Base-by-base conservation (phyloP, 371 early-diverging fungal species). In the Syncephalastrum racemosum region DNA sequence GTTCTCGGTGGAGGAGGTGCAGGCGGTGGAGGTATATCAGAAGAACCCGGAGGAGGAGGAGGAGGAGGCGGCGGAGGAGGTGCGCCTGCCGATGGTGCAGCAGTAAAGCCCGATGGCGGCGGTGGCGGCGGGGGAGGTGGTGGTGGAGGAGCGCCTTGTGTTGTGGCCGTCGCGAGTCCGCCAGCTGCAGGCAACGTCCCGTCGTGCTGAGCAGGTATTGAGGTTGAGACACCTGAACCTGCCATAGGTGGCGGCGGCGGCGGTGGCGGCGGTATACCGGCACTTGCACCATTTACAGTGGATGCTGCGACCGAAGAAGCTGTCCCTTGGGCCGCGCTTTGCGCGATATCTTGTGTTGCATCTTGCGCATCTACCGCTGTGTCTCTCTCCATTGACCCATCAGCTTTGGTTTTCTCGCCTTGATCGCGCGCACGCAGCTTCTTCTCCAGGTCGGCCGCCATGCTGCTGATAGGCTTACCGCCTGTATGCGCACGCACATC, bases 51-150 rank as follows among this genome's bases (percentile, higher is more conserved):
- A 61, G 64, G 3, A 66, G 68, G n/a, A 31, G 56, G 42, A 6
- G 62, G 51, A 14, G 64, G 63, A 15, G 64, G 61, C 41, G 73
- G 73, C 13, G 78, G 72, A 0, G 73, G 62, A 0, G 73, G 68
- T 4, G 75, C 64, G 3, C 69, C 58, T 4, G 62, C 12, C 54
- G 27, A 56, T 55, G 15, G 53, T 31, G 36, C 36, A 31, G 36
- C 19, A 8, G 55, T 46, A 4, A 46, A 46, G 16, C 40, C 39
- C 31, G 54, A 3, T 16, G 56, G 36, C 14, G 59, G 59, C 16
- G 60, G 51, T 19, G 56, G 55, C 20, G 57, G 68, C 41, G 62
- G 40, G 10, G 49, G 45, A 6, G 66, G 58, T 2, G 67, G 64
- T 0, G 64, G 62, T 36, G 63, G 62, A 1, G 63, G 66, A 3